These are phyloP conservation scores for Epichloe bromicola DNA, from an alignment of 2,329 filamentous ascomycete genomes.

Conservation along the genomic window DNA sequence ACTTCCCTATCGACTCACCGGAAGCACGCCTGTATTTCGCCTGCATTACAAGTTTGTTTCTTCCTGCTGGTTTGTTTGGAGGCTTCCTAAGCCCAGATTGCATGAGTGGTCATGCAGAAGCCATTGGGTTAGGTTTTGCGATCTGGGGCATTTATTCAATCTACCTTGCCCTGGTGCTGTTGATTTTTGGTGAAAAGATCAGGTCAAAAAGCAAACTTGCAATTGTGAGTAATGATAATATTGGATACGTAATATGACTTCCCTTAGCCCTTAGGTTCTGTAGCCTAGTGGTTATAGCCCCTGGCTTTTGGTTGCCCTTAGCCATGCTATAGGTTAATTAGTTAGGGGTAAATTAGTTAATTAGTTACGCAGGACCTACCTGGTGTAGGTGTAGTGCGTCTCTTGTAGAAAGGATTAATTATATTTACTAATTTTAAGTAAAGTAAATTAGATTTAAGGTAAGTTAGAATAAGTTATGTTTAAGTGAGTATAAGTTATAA, in stretches of 20 bases:
- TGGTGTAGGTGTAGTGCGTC: too few relatives aligned
- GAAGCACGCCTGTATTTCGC: constrained; percentile 76
- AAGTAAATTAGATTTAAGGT: too few relatives aligned
- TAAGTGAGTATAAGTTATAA: too few relatives aligned
- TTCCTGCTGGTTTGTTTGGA: constrained; percentile 64
- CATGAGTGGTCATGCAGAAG: constrained; percentile 16
- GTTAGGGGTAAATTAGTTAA: too few relatives aligned
- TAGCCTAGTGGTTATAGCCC: too few relatives aligned
- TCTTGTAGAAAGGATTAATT: too few relatives aligned
- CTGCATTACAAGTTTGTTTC: constrained; percentile 59
- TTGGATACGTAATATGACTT: not conserved
- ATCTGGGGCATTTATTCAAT: constrained; percentile 80
- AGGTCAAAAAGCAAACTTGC: constrained; percentile 67
- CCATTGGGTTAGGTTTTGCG: constrained; percentile 55
- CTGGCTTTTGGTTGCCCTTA: too few relatives aligned
- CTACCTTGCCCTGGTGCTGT: constrained; percentile 60
- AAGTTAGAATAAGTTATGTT: too few relatives aligned
- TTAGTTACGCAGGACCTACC: too few relatives aligned
- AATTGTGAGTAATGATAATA: constrained; percentile 29
- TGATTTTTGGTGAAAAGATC: constrained; percentile 67
- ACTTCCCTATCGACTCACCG: constrained; percentile 42
- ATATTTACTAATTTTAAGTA: too few relatives aligned
- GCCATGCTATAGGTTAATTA: too few relatives aligned
- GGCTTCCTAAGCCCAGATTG: constrained; percentile 17
- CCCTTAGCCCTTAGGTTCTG: too few relatives aligned